Conservation (phyloP, 2,329 filamentous ascomycete genomes). For the Emericellopsis cladophorae region DNA sequence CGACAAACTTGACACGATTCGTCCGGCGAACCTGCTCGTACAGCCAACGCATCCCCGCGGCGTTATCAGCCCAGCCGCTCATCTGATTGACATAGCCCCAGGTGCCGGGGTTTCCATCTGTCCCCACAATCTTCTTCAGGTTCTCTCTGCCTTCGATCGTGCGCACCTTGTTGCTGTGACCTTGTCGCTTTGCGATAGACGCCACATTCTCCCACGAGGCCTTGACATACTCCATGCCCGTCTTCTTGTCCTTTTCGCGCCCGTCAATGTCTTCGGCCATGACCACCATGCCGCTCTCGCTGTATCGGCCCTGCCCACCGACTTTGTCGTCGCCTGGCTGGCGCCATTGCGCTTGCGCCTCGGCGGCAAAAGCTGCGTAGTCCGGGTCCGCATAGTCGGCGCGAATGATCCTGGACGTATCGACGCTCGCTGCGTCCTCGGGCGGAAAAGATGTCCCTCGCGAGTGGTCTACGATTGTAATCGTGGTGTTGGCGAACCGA, state of each 20-base stretch:
- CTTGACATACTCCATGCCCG: slow-evolving; percentile 44
- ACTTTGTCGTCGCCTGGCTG: slow-evolving; percentile 39
- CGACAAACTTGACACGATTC: slow-evolving; percentile 41
- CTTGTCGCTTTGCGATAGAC: slow-evolving; percentile 25
- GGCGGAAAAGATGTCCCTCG: slow-evolving; percentile 42
- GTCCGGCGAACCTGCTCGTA: slow-evolving; percentile 39
- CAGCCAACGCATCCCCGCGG: slow-evolving; percentile 54
- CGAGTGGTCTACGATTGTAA: slow-evolving; percentile 48
- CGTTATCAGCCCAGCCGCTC: slow-evolving; percentile 74
- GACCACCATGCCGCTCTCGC: slow-evolving; percentile 55
- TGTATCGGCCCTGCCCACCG: slow-evolving; percentile 54
- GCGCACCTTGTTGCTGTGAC: slow-evolving; percentile 25
- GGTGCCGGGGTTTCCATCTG: slow-evolving; percentile 40
- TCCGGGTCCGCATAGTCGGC: slow-evolving; percentile 70
- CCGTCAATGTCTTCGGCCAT: slow-evolving; percentile 35
- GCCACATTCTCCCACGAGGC: slow-evolving; percentile 50
- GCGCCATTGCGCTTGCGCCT: slow-evolving; percentile 60
- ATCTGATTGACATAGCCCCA: slow-evolving; percentile 63
- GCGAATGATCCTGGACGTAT: slow-evolving; percentile 51
- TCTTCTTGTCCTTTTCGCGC: slow-evolving; percentile 19
- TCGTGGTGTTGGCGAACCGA: slow-evolving; percentile 35
- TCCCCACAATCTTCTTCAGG: slow-evolving; percentile 31
- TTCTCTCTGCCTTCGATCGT: slow-evolving; percentile 29
- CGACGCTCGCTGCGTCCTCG: slow-evolving; percentile 46
- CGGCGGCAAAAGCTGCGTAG: slow-evolving; percentile 62